Conservation (phyloP, 495 filamentous ascomycete species). For the Cercophora sp. region DNA sequence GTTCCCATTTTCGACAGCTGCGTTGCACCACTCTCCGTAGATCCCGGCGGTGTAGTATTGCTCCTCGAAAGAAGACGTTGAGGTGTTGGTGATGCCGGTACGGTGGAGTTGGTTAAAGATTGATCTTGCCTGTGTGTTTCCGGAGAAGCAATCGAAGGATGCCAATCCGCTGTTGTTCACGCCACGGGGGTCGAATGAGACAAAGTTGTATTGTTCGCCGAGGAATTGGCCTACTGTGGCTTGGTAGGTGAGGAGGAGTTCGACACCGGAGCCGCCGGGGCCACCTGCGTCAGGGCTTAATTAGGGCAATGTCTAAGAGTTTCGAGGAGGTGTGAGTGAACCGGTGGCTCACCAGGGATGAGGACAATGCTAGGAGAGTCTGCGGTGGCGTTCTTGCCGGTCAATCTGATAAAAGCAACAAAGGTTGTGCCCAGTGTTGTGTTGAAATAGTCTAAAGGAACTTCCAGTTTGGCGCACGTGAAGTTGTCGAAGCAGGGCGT, state of each 20-base stretch:
- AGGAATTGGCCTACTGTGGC: not conserved
- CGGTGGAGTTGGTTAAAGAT: not conserved
- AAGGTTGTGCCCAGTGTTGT: not conserved
- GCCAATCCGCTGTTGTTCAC: conserved; percentile 1
- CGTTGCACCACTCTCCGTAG: conserved; percentile 9
- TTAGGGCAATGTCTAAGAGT: not conserved
- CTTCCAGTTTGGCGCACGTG: not conserved
- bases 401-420: not conserved
- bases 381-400: not conserved
- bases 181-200: conserved; percentile 6
- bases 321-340: not conserved
- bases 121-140: not conserved
- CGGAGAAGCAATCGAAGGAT: conserved; percentile 1
- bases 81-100: conserved; percentile 2
- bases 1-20: not conserved
- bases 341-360: conserved; percentile 5
- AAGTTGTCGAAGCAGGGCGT: conserved; percentile 4
- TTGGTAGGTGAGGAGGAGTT: not conserved
- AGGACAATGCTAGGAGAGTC: conserved; percentile 3
- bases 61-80: not conserved
- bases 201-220: conserved; percentile 6
- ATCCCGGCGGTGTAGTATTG: not conserved
- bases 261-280: conserved; percentile 3
- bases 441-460: conserved; percentile 1
- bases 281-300: not conserved